phyloP scores from a whole-genome alignment of 306 rosid genomes.

The Gleditsia sinensis region DNA sequence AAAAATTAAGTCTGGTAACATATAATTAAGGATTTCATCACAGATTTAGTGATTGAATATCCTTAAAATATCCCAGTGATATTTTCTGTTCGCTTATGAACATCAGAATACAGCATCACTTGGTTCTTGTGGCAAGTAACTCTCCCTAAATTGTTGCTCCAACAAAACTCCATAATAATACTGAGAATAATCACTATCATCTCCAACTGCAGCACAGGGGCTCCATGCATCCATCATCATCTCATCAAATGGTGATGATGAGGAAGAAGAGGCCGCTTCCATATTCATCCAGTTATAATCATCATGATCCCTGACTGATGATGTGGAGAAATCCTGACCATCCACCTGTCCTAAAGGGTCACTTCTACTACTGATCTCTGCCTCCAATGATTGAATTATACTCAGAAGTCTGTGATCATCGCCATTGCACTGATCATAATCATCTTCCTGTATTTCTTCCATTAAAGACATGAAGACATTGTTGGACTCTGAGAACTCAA shows the following conservation, averaged over 20 bases:
- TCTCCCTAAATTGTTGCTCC: background rate
- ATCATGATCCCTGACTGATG: slow-evolving; percentile 21
- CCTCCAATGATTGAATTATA: slow-evolving; percentile 59
- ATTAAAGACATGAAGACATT: slow-evolving; percentile 42
- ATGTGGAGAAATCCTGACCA: slow-evolving; percentile 38
- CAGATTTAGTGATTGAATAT: too few species aligned
- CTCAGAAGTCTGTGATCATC: slow-evolving; percentile 53
- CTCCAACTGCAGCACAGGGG: background rate
- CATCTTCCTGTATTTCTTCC: slow-evolving; percentile 54
- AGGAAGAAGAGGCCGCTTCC: slow-evolving; percentile 36
- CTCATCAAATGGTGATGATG: slow-evolving; percentile 13
- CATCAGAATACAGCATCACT: background rate
- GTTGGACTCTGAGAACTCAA: slow-evolving; percentile 39
- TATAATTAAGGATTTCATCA: too few species aligned
- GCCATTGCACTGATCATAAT: slow-evolving; percentile 10
- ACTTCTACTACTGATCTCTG: slow-evolving; percentile 33
- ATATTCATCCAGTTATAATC: slow-evolving; percentile 33
- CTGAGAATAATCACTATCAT: background rate
- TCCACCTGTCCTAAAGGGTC: slow-evolving; percentile 30
- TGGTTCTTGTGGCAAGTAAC: background rate
- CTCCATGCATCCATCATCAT: slow-evolving; percentile 10
- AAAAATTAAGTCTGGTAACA: too few species aligned
- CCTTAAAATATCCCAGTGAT: too few species aligned
- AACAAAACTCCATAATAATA: slow-evolving; percentile 12
- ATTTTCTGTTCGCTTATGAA: too few species aligned